These are phyloP conservation scores for Amylocystis lapponica DNA, from an alignment of 768 basidiomycete species.

Conservation along the genomic window DNA sequence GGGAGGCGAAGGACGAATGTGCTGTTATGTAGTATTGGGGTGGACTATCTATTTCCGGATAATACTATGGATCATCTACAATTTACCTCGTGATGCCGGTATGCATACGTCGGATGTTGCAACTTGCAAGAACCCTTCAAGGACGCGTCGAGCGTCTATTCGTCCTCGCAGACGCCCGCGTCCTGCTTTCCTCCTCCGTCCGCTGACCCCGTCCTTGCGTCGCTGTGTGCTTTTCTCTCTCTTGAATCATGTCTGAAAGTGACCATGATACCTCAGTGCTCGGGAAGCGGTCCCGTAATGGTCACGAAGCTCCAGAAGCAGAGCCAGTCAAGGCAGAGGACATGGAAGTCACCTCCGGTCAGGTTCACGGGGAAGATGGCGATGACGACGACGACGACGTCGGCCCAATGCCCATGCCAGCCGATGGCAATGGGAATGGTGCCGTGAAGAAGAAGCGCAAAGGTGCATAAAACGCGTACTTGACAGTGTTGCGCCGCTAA, in stretches of 20 bases:
- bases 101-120: too few relatives aligned
- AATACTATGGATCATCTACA: too few relatives aligned
- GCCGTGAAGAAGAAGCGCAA: conserved; percentile 74
- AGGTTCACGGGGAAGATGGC: conserved; percentile 22
- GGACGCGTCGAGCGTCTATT: too few relatives aligned
- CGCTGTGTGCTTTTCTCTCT: too few relatives aligned
- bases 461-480: conserved; percentile 56
- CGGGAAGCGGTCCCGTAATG: conserved; percentile 20
- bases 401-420: conserved; percentile 84
- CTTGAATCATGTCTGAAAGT: conserved; percentile 21
- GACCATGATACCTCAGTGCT: conserved; percentile 19
- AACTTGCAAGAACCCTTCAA: too few relatives aligned
- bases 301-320: conserved; percentile 3
- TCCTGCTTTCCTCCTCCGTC: too few relatives aligned
- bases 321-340: conserved; percentile 10
- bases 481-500: too few relatives aligned
- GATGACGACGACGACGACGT: conserved; percentile 75
- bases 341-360: not conserved
- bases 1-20: conserved; percentile 46
- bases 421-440: conserved; percentile 31
- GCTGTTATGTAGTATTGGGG: conserved; percentile 29
- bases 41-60: too few relatives aligned
- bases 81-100: too few relatives aligned
- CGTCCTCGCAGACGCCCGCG: too few relatives aligned
- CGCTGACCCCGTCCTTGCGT: too few relatives aligned